These are phyloP conservation scores for Lachnellula occidentalis DNA, from an alignment of 2,329 filamentous ascomycete genomes.

Conservation along the genomic window DNA sequence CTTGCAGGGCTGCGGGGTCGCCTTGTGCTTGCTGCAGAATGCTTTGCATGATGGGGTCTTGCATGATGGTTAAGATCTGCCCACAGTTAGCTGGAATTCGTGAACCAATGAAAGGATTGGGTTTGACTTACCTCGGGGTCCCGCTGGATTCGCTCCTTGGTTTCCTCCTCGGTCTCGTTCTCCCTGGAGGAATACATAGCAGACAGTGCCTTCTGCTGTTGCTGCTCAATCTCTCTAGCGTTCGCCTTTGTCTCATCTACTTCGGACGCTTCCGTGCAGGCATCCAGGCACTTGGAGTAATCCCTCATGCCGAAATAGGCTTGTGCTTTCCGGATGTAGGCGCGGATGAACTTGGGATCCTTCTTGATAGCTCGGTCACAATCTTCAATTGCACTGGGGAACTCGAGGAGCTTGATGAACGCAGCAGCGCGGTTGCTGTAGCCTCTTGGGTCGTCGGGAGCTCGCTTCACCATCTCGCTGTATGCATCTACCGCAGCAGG, in stretches of 20 bases:
- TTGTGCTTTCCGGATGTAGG: constrained; percentile 94
- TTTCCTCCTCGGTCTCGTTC: constrained; percentile 95
- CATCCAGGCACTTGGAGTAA: constrained; percentile 91
- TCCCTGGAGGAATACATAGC: constrained; percentile 88
- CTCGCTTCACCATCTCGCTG: constrained; percentile 93
- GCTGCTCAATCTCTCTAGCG: constrained; percentile 83
- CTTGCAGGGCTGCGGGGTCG: constrained; percentile 85
- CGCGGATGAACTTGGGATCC: constrained; percentile 87
- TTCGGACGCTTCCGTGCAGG: constrained; percentile 72
- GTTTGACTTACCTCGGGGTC: constrained; percentile 73
- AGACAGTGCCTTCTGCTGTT: constrained; percentile 86
- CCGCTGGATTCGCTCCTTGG: constrained; percentile 79
- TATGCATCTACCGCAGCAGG: constrained; percentile 92
- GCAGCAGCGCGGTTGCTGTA: constrained; percentile 97
- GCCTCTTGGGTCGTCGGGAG: constrained; percentile 84
- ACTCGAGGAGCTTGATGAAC: constrained; percentile 93
- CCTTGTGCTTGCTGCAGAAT: constrained; percentile 95
- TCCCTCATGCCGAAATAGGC: constrained; percentile 97
- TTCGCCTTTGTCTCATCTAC: constrained; percentile 76
- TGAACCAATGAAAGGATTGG: neutral
- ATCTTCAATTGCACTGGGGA: constrained; percentile 88
- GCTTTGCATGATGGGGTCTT: constrained; percentile 95
- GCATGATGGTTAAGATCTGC: constrained; percentile 79
- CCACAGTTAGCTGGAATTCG: constrained; percentile 12
- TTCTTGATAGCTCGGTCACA: constrained; percentile 88